These are phyloP conservation scores for Pinus tabuliformis DNA, from an alignment of 75 land plant species.

Conservation along the genomic window DNA sequence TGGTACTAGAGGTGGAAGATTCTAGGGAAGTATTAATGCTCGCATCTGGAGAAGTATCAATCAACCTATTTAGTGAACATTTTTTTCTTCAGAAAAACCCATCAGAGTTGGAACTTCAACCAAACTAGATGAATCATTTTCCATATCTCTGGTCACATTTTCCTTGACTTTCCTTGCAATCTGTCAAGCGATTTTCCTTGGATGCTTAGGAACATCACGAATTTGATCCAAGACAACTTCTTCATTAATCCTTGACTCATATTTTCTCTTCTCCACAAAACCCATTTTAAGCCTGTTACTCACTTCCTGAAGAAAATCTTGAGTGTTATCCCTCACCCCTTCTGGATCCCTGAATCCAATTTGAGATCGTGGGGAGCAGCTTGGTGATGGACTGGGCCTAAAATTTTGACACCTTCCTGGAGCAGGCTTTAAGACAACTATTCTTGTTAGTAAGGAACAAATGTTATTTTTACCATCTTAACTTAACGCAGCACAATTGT, in stretches of 20 bases:
- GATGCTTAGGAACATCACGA: conserved; percentile 36
- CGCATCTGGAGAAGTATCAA: not conserved
- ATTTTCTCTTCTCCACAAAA: conserved; percentile 33
- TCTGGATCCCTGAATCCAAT: conserved; percentile 17
- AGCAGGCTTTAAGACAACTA: conserved; percentile 80
- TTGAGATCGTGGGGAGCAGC: conserved; percentile 12
- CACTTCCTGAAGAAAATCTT: conserved; percentile 69
- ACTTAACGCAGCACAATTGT: not conserved
- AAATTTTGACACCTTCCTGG: conserved; percentile 30
- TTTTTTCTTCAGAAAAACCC: no score
- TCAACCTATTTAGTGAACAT: not conserved
- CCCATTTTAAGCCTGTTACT: conserved; percentile 56
- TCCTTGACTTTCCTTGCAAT: conserved; percentile 71
- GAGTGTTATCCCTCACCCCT: conserved; percentile 33
- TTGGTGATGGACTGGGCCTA: conserved; percentile 25
- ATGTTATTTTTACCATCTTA: conserved; percentile 15
- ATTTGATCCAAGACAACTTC: conserved; percentile 30
- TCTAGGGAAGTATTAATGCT: not conserved
- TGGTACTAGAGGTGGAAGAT: not conserved
- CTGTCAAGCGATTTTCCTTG: conserved; percentile 61
- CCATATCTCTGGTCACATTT: conserved; percentile 54
- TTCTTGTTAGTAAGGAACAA: conserved; percentile 52
- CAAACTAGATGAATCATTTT: not conserved
- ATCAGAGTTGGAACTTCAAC: no score
- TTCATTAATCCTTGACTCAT: conserved; percentile 17